A percentile compares a stretch with the other conserved stretches of the same genome.
Conservation (phyloP, 768 basidiomycete species). For the Pleurotus djamor region DNA sequence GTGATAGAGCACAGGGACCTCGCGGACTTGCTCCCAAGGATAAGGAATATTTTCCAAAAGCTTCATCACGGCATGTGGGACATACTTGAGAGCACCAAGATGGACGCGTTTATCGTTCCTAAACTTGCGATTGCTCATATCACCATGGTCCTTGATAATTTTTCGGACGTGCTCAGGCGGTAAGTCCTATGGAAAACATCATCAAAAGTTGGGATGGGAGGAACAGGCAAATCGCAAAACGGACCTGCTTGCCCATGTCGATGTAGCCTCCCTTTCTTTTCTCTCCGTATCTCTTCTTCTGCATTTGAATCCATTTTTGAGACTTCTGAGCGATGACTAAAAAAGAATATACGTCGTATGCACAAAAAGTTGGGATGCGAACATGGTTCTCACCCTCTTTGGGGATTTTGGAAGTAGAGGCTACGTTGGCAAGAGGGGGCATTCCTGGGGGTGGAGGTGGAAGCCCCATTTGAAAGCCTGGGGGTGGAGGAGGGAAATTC, state of each 20-base stretch:
- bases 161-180: constrained; percentile 98
- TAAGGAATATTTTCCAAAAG: constrained; percentile 97
- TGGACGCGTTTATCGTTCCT: constrained; percentile 99
- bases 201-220: constrained; percentile 12
- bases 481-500: constrained; percentile 57
- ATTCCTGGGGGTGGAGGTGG: constrained; percentile 55
- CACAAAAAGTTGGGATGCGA: constrained; percentile 9
- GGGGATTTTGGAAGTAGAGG: constrained; percentile 41
- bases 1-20: constrained; percentile 97
- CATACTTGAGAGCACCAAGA: constrained; percentile 96
- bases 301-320: constrained; percentile 95
- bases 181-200: constrained; percentile 58
- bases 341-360: constrained; percentile 11
- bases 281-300: constrained; percentile 89
- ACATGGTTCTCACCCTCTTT: constrained; percentile 45
- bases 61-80: constrained; percentile 99
- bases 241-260: constrained; percentile 90
- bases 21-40: constrained; percentile 99
- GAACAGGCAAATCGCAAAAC: constrained; percentile 8
- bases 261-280: constrained; percentile 87
- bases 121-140: constrained; percentile 99
- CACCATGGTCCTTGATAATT: constrained; percentile 99
- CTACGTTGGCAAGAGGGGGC: constrained; percentile 31
- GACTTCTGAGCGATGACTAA: constrained; percentile 83
- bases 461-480: constrained; percentile 36